Conservation (phyloP, 441 rosid genomes). For the Jatropha podagrica region DNA sequence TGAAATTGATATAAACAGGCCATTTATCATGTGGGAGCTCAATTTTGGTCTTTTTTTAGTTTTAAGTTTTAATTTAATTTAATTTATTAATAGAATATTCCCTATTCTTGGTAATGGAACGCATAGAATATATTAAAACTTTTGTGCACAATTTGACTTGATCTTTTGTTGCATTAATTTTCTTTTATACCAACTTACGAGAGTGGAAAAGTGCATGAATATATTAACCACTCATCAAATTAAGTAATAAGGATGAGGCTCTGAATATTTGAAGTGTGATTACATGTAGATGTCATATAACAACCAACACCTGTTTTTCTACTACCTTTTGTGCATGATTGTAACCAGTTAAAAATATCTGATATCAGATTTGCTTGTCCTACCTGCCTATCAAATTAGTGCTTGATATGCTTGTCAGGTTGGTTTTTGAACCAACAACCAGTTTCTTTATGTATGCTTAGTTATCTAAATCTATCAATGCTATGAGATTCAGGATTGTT, state of each 20-base stretch:
- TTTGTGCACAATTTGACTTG: too few relatives aligned
- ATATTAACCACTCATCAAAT: background rate
- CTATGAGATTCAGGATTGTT: background rate
- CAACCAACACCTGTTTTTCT: background rate
- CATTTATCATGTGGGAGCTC: background rate
- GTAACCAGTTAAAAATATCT: background rate
- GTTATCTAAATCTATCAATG: background rate
- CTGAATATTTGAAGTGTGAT: constrained; percentile 2
- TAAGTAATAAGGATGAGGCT: background rate
- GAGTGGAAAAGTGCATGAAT: background rate
- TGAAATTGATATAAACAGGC: background rate
- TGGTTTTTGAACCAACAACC: background rate
- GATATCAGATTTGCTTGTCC: background rate
- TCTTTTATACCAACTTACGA: background rate
- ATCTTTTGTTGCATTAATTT: background rate
- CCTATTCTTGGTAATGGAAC: too few relatives aligned
- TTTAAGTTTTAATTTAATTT: too few relatives aligned
- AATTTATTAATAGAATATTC: too few relatives aligned
- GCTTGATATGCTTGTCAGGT: background rate
- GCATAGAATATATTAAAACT: too few relatives aligned
- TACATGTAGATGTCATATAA: background rate
- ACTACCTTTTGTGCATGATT: background rate
- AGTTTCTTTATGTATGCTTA: background rate
- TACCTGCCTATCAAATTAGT: background rate
- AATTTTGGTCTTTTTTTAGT: background rate